A percentile compares a stretch with the other conserved stretches of the same genome.
Conservation (phyloP, 2,329 filamentous ascomycete genomes). For the Lecanosticta acicola region DNA sequence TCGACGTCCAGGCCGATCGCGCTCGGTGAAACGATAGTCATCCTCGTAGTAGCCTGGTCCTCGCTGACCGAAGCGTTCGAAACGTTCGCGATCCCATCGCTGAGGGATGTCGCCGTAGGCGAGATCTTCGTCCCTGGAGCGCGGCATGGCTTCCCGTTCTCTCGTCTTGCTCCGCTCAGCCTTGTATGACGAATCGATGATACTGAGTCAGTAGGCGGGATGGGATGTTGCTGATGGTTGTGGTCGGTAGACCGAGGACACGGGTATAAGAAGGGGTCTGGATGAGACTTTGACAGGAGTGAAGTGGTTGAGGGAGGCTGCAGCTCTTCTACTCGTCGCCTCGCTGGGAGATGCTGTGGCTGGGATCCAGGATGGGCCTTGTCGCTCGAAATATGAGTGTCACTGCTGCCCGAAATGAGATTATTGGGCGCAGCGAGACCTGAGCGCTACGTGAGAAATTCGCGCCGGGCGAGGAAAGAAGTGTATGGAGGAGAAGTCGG, state of each 20-base stretch:
- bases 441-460: background rate
- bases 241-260: background rate
- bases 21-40: constrained; percentile 38
- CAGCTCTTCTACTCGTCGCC: constrained; percentile 4
- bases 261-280: constrained; percentile 1
- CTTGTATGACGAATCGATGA: background rate
- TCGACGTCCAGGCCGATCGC: constrained; percentile 35
- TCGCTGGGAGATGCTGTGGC: constrained; percentile 2
- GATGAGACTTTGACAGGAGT: too few relatives aligned
- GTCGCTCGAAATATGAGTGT: background rate
- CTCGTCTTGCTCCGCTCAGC: constrained; percentile 1
- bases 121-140: constrained; percentile 36
- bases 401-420: background rate
- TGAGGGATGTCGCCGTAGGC: constrained; percentile 42
- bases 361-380: constrained; percentile 6
- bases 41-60: constrained; percentile 38
- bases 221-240: background rate
- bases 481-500: background rate
- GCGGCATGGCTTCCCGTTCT: constrained; percentile 20
- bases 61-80: constrained; percentile 42
- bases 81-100: constrained; percentile 48
- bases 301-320: background rate
- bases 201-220: constrained; percentile 1
- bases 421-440: background rate
- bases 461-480: background rate